Conservation (phyloP, 495 filamentous ascomycete species). For the Aspergillus diversus region DNA sequence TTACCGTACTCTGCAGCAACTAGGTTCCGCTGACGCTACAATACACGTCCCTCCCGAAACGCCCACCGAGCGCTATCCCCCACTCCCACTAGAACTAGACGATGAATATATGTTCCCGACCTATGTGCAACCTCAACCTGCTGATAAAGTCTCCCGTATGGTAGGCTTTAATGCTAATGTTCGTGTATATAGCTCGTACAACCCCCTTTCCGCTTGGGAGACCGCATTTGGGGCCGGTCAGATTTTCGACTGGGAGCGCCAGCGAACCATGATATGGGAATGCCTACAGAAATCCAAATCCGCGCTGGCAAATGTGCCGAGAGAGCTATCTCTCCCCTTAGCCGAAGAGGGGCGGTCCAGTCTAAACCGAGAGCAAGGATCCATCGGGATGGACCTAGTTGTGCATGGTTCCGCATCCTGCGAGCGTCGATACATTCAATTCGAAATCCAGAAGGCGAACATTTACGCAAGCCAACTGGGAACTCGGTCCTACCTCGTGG, state of each 20-base stretch:
- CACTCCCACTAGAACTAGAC: constrained; percentile 77
- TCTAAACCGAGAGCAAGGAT: constrained; percentile 17
- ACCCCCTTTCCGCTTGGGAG: constrained; percentile 68
- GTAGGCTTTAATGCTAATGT: constrained; percentile 79
- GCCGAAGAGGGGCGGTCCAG: constrained; percentile 11
- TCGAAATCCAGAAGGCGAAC: constrained; percentile 84
- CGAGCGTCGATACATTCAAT: constrained; percentile 60
- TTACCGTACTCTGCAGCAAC: constrained; percentile 64
- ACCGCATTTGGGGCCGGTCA: constrained; percentile 71
- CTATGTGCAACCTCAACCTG: constrained; percentile 65
- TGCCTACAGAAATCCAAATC: constrained; percentile 63
- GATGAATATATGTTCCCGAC: constrained; percentile 72
- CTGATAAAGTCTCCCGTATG: constrained; percentile 62
- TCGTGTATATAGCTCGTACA: constrained; percentile 72
- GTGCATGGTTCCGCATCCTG: constrained; percentile 33
- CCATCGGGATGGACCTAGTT: constrained; percentile 23
- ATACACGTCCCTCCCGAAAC: constrained; percentile 72
- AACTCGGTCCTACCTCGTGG: constrained; percentile 78
- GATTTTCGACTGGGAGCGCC: constrained; percentile 72
- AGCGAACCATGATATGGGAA: constrained; percentile 64
- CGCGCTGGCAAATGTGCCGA: constrained; percentile 61
- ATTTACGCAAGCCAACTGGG: constrained; percentile 76
- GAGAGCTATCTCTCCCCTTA: constrained; percentile 58
- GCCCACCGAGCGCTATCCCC: constrained; percentile 73
- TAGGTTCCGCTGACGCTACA: constrained; percentile 67